Percentiles rank a stretch among this genome's conserved stretches.
Evolutionary conservation across 306 rosid genomes (phyloP).

Genomic region (barrel medic (Medicago truncatula)): DNA sequence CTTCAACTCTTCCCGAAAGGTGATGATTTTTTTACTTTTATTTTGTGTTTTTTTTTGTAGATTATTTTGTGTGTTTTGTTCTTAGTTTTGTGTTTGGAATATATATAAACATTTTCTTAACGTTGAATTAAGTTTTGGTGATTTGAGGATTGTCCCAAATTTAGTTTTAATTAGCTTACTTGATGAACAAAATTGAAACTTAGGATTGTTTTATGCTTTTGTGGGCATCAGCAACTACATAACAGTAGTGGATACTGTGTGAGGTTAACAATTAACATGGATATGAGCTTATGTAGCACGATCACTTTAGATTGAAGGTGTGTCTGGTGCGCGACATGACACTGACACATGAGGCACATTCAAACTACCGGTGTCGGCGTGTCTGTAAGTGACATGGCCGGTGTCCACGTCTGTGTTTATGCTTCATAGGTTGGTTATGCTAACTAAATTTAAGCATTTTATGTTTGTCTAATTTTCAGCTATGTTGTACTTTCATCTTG

Average conservation of each 20-base stretch:
- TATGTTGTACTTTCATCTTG: constrained; percentile 27
- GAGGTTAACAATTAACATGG: neutral
- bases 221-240: neutral
- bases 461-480: neutral
- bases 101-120: constrained; percentile 13
- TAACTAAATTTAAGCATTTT: too few relatives aligned
- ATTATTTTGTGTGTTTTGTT: neutral
- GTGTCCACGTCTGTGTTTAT: neutral
- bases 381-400: neutral
- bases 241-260: neutral
- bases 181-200: constrained; percentile 37
- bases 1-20: constrained; percentile 76
- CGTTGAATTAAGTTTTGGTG: constrained; percentile 12
- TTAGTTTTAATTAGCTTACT: constrained; percentile 30
- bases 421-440: too few relatives aligned
- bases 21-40: constrained; percentile 44
- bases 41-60: neutral
- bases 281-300: neutral
- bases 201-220: constrained; percentile 16
- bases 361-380: neutral
- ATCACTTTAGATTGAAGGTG: neutral
- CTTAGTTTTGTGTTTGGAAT: neutral
- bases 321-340: neutral
- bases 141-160: constrained; percentile 11
- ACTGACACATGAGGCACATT: neutral